A percentile compares a stretch with the other conserved stretches of the same genome.
These are phyloP conservation scores for Metschnikowia similis DNA, from an alignment of 805 yeast species.

Conservation along the genomic window DNA sequence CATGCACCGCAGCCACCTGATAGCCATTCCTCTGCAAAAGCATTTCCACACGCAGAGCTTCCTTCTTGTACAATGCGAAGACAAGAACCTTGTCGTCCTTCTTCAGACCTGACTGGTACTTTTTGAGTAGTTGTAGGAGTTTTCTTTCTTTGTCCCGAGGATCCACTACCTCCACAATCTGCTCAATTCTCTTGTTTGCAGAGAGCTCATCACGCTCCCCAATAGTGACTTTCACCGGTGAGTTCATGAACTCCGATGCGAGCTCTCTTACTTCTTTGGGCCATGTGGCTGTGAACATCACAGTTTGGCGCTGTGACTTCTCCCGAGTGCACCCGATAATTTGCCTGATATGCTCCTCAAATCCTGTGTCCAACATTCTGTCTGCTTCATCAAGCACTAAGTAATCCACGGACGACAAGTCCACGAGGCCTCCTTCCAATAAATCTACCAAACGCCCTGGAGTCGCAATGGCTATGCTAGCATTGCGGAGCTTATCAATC, in stretches of 20 bases:
- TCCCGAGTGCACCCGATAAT: conserved; percentile 61
- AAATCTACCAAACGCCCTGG: conserved; percentile 97
- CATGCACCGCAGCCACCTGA: conserved; percentile 89
- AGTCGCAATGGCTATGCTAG: conserved; percentile 88
- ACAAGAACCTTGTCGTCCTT: conserved; percentile 80
- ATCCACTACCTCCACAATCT: conserved; percentile 82
- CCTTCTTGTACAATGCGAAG: conserved; percentile 94
- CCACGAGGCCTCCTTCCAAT: conserved; percentile 80
- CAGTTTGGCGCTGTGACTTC: conserved; percentile 65
- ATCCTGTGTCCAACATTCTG: conserved; percentile 97
- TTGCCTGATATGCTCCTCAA: conserved; percentile 89
- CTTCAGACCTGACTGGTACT: conserved; percentile 64
- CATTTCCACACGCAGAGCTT: conserved; percentile 87
- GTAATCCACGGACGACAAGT: conserved; percentile 63
- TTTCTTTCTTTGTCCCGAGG: conserved; percentile 77
- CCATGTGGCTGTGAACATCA: conserved; percentile 99
- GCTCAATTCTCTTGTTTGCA: conserved; percentile 92
- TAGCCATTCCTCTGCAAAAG: conserved; percentile 69
- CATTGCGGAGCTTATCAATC: conserved; percentile 57
- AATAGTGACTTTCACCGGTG: conserved; percentile 85
- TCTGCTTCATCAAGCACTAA: conserved; percentile 96
- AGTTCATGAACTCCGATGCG: conserved; percentile 77
- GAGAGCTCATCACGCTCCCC: conserved; percentile 92
- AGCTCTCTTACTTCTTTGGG: conserved; percentile 96
- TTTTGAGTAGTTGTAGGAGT: conserved; percentile 63